Evolutionary conservation across 23 red algal species (phyloP), one percentile per base, ranked within the genome.

Genomic region (Gracilaria caudata): DNA sequence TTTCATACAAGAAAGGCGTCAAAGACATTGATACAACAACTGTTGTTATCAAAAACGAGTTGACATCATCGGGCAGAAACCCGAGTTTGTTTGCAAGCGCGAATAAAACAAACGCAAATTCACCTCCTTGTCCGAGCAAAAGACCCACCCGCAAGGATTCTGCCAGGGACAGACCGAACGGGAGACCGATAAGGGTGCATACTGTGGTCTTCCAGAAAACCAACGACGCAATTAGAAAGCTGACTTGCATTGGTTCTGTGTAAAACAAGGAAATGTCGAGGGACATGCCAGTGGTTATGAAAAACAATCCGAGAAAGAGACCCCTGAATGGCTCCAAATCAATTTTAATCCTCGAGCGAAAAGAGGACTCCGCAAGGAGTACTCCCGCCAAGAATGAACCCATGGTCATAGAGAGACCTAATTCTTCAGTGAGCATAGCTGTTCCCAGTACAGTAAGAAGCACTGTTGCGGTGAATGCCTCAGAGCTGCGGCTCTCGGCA

Each of bases 31-130:
- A 87, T 23, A 86, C 86, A 0, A 95, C 96, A 33, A 98, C 93
- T 5, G 86, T 91, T 17, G 85, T 89, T 23, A 95, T 70, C 63
- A 98, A 73, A 37, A 95, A 83, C 39, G 81, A 61, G 38, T 92
- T 85, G 25, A 98, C 89, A 57, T 91, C 68, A 43, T 87, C 89
- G 35, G 92, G 92, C 40, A 98, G 83, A 82, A 89, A 93, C 35
- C 96, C 96, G 41, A 95, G 80, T 58, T 90, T 82, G 40, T 98
- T 93, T 16, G 92, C 96, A 51, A 95, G 65, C 38, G 88, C 92
- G 78, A 98, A 98, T 35, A 94, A 77, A 32, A 98, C 96, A 90
- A 98, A 98, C 8, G 92, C 92, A 83, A 98, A 98, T 60, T 98
- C 96, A 33, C 96, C 92, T 5, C 96, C 96, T 68, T 98, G 96